These are phyloP conservation scores for Spizellomyces sp. DNA, from an alignment of 192 early-diverging fungal species.

Conservation along the genomic window DNA sequence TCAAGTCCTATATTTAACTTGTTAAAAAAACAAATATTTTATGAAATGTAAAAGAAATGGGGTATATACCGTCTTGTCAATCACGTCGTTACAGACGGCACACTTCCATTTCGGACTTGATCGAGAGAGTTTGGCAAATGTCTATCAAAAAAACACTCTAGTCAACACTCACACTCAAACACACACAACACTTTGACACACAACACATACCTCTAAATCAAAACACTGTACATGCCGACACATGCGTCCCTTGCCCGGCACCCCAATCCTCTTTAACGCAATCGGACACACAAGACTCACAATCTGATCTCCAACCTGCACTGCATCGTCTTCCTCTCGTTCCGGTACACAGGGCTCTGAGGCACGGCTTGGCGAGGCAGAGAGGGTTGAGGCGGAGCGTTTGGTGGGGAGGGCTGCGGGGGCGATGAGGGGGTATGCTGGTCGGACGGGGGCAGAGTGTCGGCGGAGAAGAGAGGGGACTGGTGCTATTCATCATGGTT, in stretches of 20 bases:
- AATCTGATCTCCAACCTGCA: constrained; percentile 34
- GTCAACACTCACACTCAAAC: neutral
- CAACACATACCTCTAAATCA: constrained; percentile 33
- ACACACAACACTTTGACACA: neutral
- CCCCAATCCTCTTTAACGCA: constrained; percentile 5
- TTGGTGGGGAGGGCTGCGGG: constrained; percentile 6
- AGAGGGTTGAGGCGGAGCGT: constrained; percentile 17
- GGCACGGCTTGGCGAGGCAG: constrained; percentile 8
- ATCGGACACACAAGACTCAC: constrained; percentile 28
- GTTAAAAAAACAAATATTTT: neutral
- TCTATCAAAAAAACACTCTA: neutral
- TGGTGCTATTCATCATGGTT: neutral
- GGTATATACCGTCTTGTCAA: constrained; percentile 18
- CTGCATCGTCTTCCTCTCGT: neutral
- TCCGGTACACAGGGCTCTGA: neutral
- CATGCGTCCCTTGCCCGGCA: constrained; percentile 27
- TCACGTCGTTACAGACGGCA: constrained; percentile 18
- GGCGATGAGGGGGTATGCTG: constrained; percentile 12
- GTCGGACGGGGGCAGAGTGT: constrained; percentile 22
- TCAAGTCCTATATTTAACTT: constrained; percentile 12
- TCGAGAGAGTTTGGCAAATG: constrained; percentile 26
- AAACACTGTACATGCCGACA: constrained; percentile 34
- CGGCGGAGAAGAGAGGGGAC: constrained; percentile 23
- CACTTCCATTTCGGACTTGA: constrained; percentile 30
- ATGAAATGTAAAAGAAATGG: neutral